A percentile compares a stretch with the other conserved stretches of the same genome.
Evolutionary conservation across 176 grass and related monocot genomes (phyloP).

Genomic region (Raddia distichophylla): DNA sequence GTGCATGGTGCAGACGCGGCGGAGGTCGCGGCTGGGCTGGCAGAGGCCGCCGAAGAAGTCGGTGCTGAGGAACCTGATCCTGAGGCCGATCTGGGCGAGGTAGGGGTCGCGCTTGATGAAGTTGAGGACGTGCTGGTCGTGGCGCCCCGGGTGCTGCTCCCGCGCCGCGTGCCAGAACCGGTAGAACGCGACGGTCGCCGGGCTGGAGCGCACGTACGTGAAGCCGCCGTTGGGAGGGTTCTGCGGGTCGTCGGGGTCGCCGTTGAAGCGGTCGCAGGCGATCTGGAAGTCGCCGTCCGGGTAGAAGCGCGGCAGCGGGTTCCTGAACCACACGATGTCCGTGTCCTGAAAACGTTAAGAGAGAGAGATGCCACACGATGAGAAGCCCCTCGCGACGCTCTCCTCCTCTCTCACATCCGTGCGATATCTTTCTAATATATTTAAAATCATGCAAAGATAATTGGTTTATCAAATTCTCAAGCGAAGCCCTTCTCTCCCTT

Average conservation of each 20-base stretch:
- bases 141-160: conserved; percentile 35
- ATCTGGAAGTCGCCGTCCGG: conserved; percentile 56
- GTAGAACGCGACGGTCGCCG: conserved; percentile 54
- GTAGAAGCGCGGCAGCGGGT: conserved; percentile 55
- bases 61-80: conserved; percentile 69
- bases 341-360: conserved; percentile 48
- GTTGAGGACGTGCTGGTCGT: conserved; percentile 74
- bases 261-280: conserved; percentile 67
- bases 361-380: background rate
- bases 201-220: conserved; percentile 49
- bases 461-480: too few relatives aligned
- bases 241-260: conserved; percentile 41
- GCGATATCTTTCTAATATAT: too few relatives aligned
- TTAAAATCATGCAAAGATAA: too few relatives aligned
- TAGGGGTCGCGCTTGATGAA: conserved; percentile 53
- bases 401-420: too few relatives aligned
- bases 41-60: conserved; percentile 72
- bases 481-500: too few relatives aligned
- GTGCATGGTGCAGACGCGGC: conserved; percentile 73
- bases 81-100: conserved; percentile 46
- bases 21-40: conserved; percentile 51
- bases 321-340: conserved; percentile 72
- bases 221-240: conserved; percentile 69
- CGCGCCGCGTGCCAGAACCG: conserved; percentile 46
- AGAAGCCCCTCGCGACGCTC: background rate